These are phyloP conservation scores for Cyberlindnera euphorbiiphila DNA, from an alignment of 805 yeast species.

Conservation along the genomic window DNA sequence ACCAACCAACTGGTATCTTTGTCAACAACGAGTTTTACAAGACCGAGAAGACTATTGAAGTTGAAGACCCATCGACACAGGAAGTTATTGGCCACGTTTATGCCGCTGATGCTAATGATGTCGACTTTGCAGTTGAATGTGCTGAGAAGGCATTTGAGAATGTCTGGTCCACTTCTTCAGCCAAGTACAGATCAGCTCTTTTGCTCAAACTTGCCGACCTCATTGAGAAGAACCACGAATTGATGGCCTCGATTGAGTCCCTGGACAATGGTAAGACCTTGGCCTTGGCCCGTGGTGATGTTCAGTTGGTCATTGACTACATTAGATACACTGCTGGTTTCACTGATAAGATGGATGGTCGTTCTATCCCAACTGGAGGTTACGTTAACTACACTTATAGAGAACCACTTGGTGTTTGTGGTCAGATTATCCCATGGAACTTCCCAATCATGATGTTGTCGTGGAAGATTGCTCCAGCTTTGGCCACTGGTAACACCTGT, in stretches of 20 bases:
- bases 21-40: conserved; percentile 78
- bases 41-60: conserved; percentile 51
- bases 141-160: conserved; percentile 60
- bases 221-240: conserved; percentile 58
- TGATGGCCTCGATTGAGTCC: conserved; percentile 65
- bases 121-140: conserved; percentile 64
- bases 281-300: conserved; percentile 62
- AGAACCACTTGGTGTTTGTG: conserved; percentile 80
- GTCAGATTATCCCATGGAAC: conserved; percentile 84
- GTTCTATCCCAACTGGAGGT: conserved; percentile 56
- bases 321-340: conserved; percentile 70
- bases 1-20: conserved; percentile 86
- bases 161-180: conserved; percentile 57
- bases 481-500: conserved; percentile 72
- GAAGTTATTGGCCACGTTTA: conserved; percentile 55
- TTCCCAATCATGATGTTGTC: conserved; percentile 77
- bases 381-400: conserved; percentile 64
- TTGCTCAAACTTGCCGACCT: conserved; percentile 64
- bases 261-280: conserved; percentile 77
- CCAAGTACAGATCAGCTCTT: conserved; percentile 48
- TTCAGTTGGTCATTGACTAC: conserved; percentile 58
- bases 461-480: conserved; percentile 79
- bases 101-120: conserved; percentile 58
- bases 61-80: conserved; percentile 60
- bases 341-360: conserved; percentile 67